phyloP scores from a whole-genome alignment of 23 red algal genomes.

The Gracilaria vermiculophylla region DNA sequence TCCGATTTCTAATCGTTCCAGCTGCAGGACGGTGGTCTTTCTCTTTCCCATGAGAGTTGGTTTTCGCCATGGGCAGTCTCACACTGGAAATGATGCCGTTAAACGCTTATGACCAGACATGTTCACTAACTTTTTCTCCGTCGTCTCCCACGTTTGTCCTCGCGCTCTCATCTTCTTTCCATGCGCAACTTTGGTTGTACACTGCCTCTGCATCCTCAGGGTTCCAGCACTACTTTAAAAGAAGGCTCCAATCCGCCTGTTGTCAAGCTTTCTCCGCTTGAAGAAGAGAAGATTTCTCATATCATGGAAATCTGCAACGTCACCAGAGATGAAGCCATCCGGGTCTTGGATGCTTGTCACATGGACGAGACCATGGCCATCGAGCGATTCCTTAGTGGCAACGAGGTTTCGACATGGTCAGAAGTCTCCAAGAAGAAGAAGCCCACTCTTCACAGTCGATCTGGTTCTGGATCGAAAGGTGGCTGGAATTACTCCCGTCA shows the following conservation, averaged over 20 bases:
- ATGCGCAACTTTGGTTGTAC: neutral
- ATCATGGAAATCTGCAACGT: slow-evolving; percentile 66
- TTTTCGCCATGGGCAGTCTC: neutral
- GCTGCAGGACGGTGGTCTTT: neutral
- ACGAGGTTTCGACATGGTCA: slow-evolving; percentile 51
- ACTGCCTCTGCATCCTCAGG: neutral
- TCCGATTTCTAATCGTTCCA: neutral
- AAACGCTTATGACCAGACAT: neutral
- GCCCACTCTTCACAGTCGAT: neutral
- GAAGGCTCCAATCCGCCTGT: neutral
- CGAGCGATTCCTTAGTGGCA: slow-evolving; percentile 57
- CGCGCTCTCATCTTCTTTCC: neutral
- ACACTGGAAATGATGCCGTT: neutral
- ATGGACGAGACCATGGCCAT: slow-evolving; percentile 72
- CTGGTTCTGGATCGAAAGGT: slow-evolving; percentile 12
- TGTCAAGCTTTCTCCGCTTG: slow-evolving; percentile 28
- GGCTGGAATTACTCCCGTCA: neutral
- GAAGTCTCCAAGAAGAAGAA: slow-evolving; percentile 75
- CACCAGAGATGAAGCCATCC: slow-evolving; percentile 53
- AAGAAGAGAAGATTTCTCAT: slow-evolving; percentile 56
- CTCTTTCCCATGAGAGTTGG: too few species aligned
- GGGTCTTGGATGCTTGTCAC: slow-evolving; percentile 57
- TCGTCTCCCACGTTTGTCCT: neutral
- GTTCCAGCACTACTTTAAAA: slow-evolving; percentile 7
- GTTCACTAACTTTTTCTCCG: neutral